Evolutionary conservation across 2,329 filamentous ascomycete species (phyloP).

Genomic region (Huntiella abstrusa): DNA sequence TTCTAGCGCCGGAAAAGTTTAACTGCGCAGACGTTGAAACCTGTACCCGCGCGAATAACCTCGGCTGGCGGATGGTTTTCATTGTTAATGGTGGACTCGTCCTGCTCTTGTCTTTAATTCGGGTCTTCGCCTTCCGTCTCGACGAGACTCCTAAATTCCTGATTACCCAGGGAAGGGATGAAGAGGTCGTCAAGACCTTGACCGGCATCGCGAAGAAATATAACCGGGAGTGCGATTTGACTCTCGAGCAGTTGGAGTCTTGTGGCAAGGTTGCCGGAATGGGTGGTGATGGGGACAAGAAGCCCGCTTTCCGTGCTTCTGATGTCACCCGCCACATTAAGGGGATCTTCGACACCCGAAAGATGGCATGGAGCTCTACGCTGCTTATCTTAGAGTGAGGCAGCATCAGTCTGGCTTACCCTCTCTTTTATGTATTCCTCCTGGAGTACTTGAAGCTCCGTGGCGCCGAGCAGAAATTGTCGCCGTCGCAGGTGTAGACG

Average conservation of each 20-base stretch:
- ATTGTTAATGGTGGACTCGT: constrained; percentile 26
- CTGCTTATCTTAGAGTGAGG: constrained; percentile 54
- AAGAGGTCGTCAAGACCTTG: constrained; percentile 28
- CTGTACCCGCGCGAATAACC: constrained; percentile 24
- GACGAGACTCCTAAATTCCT: constrained; percentile 29
- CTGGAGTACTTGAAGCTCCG: constrained; percentile 26
- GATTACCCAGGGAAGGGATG: constrained; percentile 24
- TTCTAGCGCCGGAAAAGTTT: constrained; percentile 20
- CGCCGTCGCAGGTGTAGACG: constrained; percentile 44
- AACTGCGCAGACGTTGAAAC: constrained; percentile 21
- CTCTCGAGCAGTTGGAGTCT: constrained; percentile 21
- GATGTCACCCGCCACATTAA: constrained; percentile 33
- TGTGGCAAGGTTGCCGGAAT: constrained; percentile 22
- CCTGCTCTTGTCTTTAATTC: constrained; percentile 24
- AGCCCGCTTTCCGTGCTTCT: constrained; percentile 14
- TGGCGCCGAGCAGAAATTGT: constrained; percentile 35
- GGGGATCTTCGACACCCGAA: constrained; percentile 44
- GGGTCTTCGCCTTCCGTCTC: constrained; percentile 28
- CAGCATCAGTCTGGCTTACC: constrained; percentile 52
- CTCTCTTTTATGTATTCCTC: constrained; percentile 58
- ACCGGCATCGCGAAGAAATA: constrained; percentile 26
- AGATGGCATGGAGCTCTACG: constrained; percentile 39
- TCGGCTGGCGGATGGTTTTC: constrained; percentile 32
- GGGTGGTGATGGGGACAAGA: background rate
- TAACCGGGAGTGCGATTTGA: constrained; percentile 19